Evolutionary conservation across 768 basidiomycete genomes (phyloP), one percentile per base, ranked within the genome.

Genomic region (Mycena rebaudengoi): DNA sequence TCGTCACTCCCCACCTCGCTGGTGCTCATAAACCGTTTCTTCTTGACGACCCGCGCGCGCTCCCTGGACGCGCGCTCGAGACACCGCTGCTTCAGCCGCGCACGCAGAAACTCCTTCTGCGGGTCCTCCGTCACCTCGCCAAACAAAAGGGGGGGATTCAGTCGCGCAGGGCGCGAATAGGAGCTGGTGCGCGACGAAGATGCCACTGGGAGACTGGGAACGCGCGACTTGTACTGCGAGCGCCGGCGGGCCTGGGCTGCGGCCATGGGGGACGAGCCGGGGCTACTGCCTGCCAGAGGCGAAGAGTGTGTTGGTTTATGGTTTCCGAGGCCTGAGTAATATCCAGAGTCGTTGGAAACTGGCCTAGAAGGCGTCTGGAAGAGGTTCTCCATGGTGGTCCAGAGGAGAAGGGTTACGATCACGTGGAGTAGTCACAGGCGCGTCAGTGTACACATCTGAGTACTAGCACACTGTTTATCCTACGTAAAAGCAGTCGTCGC

Each of bases 81-180:
- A 72, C 89, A 91, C 50, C 85, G 82, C 4, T 83, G 84, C 68
- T 84, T 85, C 64, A 91, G 85, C 29, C 85, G 83, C 52, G 88
- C 87, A 26, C 87, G 76, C 48, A 92, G 72, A 46, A 91, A 83
- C 5, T 76, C 67, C 40, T 84, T 87, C 58, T 87, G 84, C 0
- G 87, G 77, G 18, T 85, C 82, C 54, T 83, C 83, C 2, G 74
- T 65, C 26, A 50, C 51, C 26, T 44, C 49, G 48, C 32, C 46
- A 51, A 59, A 40, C 45, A 49, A 37, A 8, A 50, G 30, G 43
- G 32, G 70, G 60, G 45, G 60, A 14, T 29, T 13, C 12, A 32
- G 46, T 2, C 53, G 32, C 52, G 45, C 40, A 65, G 74, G n/a
- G 10, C 69, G 67, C 14, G 54, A 45, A 2, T 49, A 32, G 18